Evolutionary conservation across 768 basidiomycete species (phyloP), one percentile per base, ranked within the genome.

Genomic region (Postia placenta): DNA sequence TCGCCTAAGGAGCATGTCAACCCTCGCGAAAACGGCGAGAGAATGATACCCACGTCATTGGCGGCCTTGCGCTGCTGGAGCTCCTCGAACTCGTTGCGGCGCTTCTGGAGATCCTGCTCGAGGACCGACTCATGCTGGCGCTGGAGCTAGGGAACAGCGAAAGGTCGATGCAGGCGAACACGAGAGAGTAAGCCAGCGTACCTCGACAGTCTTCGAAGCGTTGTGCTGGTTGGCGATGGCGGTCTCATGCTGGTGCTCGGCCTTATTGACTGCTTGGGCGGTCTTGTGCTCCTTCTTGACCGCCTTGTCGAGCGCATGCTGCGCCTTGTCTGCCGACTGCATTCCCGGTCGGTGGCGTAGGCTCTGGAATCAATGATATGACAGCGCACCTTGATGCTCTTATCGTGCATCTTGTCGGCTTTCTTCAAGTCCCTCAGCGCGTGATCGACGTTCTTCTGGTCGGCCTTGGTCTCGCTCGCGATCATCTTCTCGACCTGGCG

Each of bases 321-420:
- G 68, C 7, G 76, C 72, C 55, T 78, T 76, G n/a, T 71, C 66
- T 19, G 64, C 67, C 3, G 62, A 64, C 78, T 80, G 58, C 40
- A 20, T 19, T 5, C 24, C 15, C 14, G 15, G 7, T n/a, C n/a
- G n/a, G n/a, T n/a, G n/a, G n/a, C 33, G 33, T 35, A n/a, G 33
- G n/a, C 33, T 9, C 9, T 9, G 38, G 20, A 19, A 17, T 39
- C 6, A 19, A 39, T 7, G 38, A 20, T 6, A 33, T 15, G 30
- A 33, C 7, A 48, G 7, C 14, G 51, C 24, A 77, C 80, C 69
- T 81, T 83, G 48, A 72, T 66, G 22, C 74, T 72, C 57, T 78
- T 79, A 27, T 66, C 59, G 48, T 78, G 70, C 12, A 64, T 62
- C 67, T 83, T 82, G 60, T 85, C 80, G 6, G 72, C 69, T 26